A percentile compares a stretch with the other conserved stretches of the same genome.
Evolutionary conservation across 306 rosid genomes (phyloP).

Genomic region (Vigna unguiculata): DNA sequence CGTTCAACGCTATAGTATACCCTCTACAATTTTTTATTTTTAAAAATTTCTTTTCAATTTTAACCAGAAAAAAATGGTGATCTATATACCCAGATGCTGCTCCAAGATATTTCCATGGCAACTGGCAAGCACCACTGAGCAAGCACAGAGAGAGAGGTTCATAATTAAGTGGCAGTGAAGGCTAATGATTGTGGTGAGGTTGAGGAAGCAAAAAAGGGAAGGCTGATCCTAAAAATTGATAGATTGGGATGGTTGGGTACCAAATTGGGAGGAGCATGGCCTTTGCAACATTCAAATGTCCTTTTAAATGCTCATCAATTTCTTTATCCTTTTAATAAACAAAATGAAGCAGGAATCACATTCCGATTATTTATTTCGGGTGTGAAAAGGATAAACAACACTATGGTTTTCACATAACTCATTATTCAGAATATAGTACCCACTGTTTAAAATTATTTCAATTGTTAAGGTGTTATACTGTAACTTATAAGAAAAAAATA

Average conservation of each 20-base stretch:
- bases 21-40: slow-evolving; percentile 23
- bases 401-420: slow-evolving; percentile 30
- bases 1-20: slow-evolving; percentile 42
- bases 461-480: too few species aligned
- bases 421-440: not conserved
- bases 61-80: slow-evolving; percentile 39
- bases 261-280: slow-evolving; percentile 49
- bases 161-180: slow-evolving; percentile 7
- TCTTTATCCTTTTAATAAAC: slow-evolving; percentile 23
- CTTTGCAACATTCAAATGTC: slow-evolving; percentile 36
- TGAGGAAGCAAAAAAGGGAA: slow-evolving; percentile 36
- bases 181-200: slow-evolving; percentile 21
- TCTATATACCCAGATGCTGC: slow-evolving; percentile 40
- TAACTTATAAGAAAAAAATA: too few species aligned
- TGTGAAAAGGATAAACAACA: slow-evolving; percentile 42
- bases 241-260: slow-evolving; percentile 44
- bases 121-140: slow-evolving; percentile 48
- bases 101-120: slow-evolving; percentile 44
- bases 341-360: slow-evolving; percentile 43
- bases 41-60: slow-evolving; percentile 29
- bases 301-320: slow-evolving; percentile 28
- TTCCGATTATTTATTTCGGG: slow-evolving; percentile 37
- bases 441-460: too few species aligned
- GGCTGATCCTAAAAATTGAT: slow-evolving; percentile 41
- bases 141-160: too few species aligned